Evolutionary conservation across 2,329 filamentous ascomycete species (phyloP).

Genomic region (Diaporthe caulivora): DNA sequence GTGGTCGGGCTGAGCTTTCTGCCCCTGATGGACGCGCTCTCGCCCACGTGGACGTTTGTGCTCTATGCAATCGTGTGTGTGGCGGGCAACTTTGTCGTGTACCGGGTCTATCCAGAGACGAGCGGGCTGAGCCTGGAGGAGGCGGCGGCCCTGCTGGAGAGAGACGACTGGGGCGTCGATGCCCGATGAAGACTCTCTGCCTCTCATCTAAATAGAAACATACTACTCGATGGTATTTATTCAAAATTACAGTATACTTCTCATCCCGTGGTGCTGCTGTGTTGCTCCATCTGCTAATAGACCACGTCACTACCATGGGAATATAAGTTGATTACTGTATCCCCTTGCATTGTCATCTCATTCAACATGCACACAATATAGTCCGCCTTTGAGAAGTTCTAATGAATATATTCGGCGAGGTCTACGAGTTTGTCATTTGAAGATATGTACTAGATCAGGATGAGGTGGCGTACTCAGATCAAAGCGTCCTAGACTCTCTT

Average conservation of each 20-base stretch:
- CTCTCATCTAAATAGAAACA: not conserved
- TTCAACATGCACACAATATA: no score
- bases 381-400: no score
- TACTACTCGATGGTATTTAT: not conserved
- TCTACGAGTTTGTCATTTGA: no score
- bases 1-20: constrained; percentile 88
- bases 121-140: constrained; percentile 86
- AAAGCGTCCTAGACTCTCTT: no score
- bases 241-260: not conserved
- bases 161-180: constrained; percentile 76
- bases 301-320: no score
- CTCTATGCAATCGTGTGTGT: constrained; percentile 81
- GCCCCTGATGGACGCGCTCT: constrained; percentile 84
- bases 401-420: no score
- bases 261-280: not conserved
- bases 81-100: constrained; percentile 76
- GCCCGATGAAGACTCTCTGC: not conserved
- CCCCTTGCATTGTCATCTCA: no score
- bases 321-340: no score
- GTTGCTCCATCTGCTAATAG: not conserved
- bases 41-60: constrained; percentile 82
- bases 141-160: constrained; percentile 76
- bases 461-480: no score
- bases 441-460: no score
- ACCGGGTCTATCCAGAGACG: constrained; percentile 87